Conservation (phyloP, 305 asterid species). For the Stenogyne calaminthoides region DNA sequence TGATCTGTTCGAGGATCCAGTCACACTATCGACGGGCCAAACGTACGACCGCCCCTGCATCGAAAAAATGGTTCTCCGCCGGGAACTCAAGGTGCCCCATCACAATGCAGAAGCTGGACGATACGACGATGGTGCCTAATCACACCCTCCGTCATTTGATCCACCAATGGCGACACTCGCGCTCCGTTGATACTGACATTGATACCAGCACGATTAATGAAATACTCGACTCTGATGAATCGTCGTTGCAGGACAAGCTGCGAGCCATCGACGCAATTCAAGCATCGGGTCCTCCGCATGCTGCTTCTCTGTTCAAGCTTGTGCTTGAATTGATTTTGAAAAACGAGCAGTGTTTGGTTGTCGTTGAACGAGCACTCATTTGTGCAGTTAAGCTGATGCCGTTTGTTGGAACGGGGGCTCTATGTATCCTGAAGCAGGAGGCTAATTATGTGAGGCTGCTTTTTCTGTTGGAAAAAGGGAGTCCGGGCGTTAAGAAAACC, state of each 20-base stretch:
- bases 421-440: slow-evolving; percentile 40
- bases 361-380: neutral
- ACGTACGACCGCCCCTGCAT: slow-evolving; percentile 60
- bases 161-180: slow-evolving; percentile 43
- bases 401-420: slow-evolving; percentile 36
- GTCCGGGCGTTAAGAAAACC: slow-evolving; percentile 34
- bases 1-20: slow-evolving; percentile 62
- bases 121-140: slow-evolving; percentile 52
- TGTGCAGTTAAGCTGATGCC: slow-evolving; percentile 12
- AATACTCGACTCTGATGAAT: slow-evolving; percentile 36
- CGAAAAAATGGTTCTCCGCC: slow-evolving; percentile 51
- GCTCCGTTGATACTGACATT: neutral
- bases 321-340: slow-evolving; percentile 34
- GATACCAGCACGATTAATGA: neutral
- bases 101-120: slow-evolving; percentile 67
- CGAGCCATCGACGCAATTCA: slow-evolving; percentile 34
- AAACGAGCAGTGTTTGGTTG: neutral
- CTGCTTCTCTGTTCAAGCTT: slow-evolving; percentile 36
- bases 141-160: slow-evolving; percentile 59
- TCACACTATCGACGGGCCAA: slow-evolving; percentile 63
- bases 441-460: slow-evolving; percentile 23
- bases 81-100: slow-evolving; percentile 61
- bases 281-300: neutral
- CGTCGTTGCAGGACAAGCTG: slow-evolving; percentile 39
- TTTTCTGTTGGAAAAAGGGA: slow-evolving; percentile 40